Evolutionary conservation across 768 basidiomycete species (phyloP), one percentile per base, ranked within the genome.

Genomic region (Tylopilus vinaceipallidus): DNA sequence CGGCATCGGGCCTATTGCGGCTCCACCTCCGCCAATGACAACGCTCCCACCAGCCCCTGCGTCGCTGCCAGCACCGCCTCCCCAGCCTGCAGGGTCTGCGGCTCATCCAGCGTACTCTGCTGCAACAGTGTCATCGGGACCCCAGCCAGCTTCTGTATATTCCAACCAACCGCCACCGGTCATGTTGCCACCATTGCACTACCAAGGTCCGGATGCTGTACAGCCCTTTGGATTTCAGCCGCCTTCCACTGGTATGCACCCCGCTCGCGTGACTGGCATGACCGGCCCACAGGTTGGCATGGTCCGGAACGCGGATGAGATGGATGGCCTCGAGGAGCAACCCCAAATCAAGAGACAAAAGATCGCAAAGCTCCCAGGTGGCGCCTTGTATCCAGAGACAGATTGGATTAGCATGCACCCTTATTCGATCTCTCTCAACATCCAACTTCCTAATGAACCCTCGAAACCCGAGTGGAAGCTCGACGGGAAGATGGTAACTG

Each of bases 351-450:
- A 99, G 71, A 78, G 93, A 45, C 89, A 91, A 60, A 83, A 83
- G 48, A 82, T 95, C 13, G 86, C 87, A 23, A 95, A 93, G 68
- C 71, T 93, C 32, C 88, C 91, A 2, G 90, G 84, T 24, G 92
- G 92, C 0, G 82, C 83, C 46, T 70, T 87, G 48, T 97, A 95
- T 68, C 79, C 91, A 7, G 94, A 93, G 61, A 77, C 81, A 45
- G 91, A 95, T 66, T 98, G 94, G 94, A 82, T 92, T 57, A 76
- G 76, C 40, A 84, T 92, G 81, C 92, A 98, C 66, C 90, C 93
- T 27, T 87, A 95, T 58, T 88, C 95, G 12, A 91, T 98, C 60
- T 85, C 86, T 22, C 77, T 99, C 39, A 76, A 78, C 29, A 75
- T 98, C 3, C 91, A 95, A 64, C 75, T 99, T 55, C 94, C 95